Conservation (phyloP, 2,329 filamentous ascomycete genomes). For the Apiospora koreana region DNA sequence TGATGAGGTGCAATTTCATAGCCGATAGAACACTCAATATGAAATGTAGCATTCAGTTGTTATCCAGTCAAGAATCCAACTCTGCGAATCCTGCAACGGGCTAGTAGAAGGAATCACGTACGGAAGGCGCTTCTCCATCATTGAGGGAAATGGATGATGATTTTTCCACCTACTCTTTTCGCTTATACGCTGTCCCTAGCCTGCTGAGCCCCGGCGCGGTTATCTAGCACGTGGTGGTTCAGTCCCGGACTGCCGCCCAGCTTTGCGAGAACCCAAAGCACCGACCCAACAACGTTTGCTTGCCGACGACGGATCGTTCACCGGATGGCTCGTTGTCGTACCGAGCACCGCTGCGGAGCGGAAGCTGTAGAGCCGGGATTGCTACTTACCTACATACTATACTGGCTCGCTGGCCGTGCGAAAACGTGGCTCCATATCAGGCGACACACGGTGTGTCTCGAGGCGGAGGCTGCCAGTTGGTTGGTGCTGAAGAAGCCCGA, state of each 20-base stretch:
- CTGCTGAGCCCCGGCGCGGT: neutral
- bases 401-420: neutral
- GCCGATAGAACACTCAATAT: too few relatives aligned
- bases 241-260: neutral
- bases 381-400: too few relatives aligned
- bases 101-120: too few relatives aligned
- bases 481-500: neutral
- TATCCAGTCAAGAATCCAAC: too few relatives aligned
- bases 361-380: too few relatives aligned
- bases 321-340: neutral
- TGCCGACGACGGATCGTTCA: neutral
- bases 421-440: neutral
- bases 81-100: too few relatives aligned
- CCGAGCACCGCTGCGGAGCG: neutral
- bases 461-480: neutral
- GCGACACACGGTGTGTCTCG: neutral
- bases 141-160: neutral
- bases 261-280: neutral
- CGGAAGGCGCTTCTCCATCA: too few relatives aligned
- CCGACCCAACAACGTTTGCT: neutral
- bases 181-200: neutral
- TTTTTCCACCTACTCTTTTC: neutral
- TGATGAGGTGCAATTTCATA: neutral
- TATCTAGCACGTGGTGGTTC: neutral
- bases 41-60: too few relatives aligned